Percentiles rank a stretch among this genome's conserved stretches.
phyloP scores from a whole-genome alignment of 2,329 filamentous ascomycete species.

The Monilinia laxa region DNA sequence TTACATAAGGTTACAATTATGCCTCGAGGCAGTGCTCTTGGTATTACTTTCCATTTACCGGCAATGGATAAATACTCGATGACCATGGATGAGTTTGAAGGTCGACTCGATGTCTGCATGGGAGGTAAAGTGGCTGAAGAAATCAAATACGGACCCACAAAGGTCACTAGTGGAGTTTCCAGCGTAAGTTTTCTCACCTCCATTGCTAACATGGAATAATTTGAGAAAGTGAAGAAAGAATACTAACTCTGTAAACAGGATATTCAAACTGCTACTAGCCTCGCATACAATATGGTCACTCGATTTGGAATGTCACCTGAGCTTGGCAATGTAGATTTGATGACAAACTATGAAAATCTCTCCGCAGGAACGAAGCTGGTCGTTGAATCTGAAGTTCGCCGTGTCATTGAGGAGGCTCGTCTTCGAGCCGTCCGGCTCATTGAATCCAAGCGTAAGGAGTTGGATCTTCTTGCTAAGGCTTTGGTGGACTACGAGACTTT shows the following conservation, averaged over 20 bases:
- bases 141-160: conserved; percentile 85
- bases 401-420: conserved; percentile 78
- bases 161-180: conserved; percentile 85
- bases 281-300: conserved; percentile 87
- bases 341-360: conserved; percentile 74
- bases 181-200: conserved; percentile 53
- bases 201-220: background rate
- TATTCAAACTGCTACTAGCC: conserved; percentile 74
- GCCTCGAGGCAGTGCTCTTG: conserved; percentile 80
- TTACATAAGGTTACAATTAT: conserved; percentile 98
- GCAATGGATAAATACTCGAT: conserved; percentile 91
- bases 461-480: conserved; percentile 84
- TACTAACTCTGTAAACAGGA: conserved; percentile 57
- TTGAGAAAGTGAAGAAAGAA: conserved; percentile 21
- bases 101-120: conserved; percentile 75
- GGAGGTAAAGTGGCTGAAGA: conserved; percentile 90
- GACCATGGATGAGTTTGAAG: conserved; percentile 80
- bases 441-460: conserved; percentile 72
- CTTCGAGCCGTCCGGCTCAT: conserved; percentile 71
- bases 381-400: conserved; percentile 86
- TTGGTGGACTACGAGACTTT: conserved; percentile 94
- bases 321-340: conserved; percentile 87
- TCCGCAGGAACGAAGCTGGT: conserved; percentile 82
- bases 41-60: conserved; percentile 83
- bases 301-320: conserved; percentile 83